Base-by-base conservation (phyloP, 2,329 filamentous ascomycete genomes). In the Coniella lustricola region DNA sequence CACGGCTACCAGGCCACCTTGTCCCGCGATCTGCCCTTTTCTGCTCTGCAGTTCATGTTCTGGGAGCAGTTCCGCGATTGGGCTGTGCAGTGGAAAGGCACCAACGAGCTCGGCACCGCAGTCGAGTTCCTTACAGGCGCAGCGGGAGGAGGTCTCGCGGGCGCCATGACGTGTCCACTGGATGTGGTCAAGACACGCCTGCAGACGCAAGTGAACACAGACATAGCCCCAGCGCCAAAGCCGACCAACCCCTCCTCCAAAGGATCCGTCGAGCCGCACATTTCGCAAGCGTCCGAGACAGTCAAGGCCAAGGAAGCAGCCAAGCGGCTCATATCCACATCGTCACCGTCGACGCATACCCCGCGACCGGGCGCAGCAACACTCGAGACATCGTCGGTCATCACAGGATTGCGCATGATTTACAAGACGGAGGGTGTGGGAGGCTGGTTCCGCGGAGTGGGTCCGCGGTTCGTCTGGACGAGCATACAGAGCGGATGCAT, bases 181-280 rank as follows among this genome's bases (percentile, higher is more conserved):
- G 93, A 98, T 61, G 93, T 98, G 5, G 91, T 98, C 53, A 98
- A 98, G 70, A 98, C 93, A 1, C 79, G 93, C 46, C 85, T 96
- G 31, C 94, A 98, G 66, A 98, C 93, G 0, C 93, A 98, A 65
- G 79, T 94, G 49, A 70, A 75, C 50, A 61, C 72, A 1, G 59
- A 59, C 33, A 64, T 52, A 57, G 47, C 58, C 53, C 18, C 53
- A 38, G 54, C 63, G 41, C 54, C 60, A 25, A 60, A 61, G 40
- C 53, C 56, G 5, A 51, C 52, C 22, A 46, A 56, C 10, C 56
- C 58, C 38, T 44, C 51, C 18, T 33, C 44, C n/a, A 47, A 45
- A 40, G 9, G 35, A 47, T n/a, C 47, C 35, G 41, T 53, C 4
- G 51, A 53, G 16, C 51, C 40, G 3, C 52, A 54, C n/a, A 37